Percentiles rank a stretch among this genome's conserved stretches.
These are phyloP conservation scores for Eucalyptus regnans DNA, from an alignment of 345 rosid species.

Conservation along the genomic window DNA sequence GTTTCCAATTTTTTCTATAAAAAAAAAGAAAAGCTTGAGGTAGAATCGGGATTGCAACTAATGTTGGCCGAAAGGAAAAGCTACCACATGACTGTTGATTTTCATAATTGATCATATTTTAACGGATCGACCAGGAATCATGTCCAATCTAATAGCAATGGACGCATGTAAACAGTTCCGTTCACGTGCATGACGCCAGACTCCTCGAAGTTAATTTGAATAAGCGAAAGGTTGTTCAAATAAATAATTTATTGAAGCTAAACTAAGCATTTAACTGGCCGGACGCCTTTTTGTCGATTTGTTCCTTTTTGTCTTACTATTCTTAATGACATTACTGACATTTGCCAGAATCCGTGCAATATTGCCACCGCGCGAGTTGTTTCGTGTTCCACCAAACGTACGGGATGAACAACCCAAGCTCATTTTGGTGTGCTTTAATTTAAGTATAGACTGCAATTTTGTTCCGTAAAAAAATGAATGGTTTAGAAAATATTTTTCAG, in stretches of 20 bases:
- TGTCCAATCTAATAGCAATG: neutral
- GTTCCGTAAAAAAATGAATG: too few relatives aligned
- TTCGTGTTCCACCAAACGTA: neutral
- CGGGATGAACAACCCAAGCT: neutral
- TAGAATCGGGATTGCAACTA: neutral
- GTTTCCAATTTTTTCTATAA: neutral
- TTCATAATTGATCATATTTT: neutral
- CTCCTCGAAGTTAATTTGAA: neutral
- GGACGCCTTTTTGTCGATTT: neutral
- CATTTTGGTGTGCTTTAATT: neutral
- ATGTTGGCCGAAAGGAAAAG: neutral
- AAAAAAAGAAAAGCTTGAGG: neutral
- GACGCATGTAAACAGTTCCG: neutral
- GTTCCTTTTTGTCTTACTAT: neutral
- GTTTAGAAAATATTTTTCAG: rapidly evolving
- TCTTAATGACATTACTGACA: neutral
- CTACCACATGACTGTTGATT: neutral
- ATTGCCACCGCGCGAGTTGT: neutral
- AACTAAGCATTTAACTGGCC: neutral
- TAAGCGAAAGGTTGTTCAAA: neutral
- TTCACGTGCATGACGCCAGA: neutral
- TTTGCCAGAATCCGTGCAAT: neutral
- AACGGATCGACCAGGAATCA: neutral
- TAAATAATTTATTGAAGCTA: neutral
- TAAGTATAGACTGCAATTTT: neutral